These are phyloP conservation scores for Sextonia rubra DNA, from an alignment of 164 flowering plant genomes.

Conservation along the genomic window DNA sequence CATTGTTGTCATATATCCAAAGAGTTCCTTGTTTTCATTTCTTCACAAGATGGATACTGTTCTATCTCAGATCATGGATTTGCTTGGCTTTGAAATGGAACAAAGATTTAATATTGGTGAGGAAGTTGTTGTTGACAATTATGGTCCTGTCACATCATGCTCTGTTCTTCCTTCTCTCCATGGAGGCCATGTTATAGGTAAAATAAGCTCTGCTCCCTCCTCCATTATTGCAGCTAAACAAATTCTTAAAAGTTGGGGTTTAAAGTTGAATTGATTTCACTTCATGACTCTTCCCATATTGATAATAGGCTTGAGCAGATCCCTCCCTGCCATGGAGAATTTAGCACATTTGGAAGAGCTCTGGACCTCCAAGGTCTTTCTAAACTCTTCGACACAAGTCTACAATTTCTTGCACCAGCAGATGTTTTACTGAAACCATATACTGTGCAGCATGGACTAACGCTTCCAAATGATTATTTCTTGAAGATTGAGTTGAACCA, in stretches of 20 bases:
- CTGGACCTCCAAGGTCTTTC: conserved; percentile 12
- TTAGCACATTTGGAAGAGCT: conserved; percentile 6
- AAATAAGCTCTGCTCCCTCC: background rate
- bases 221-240: background rate
- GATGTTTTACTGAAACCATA: background rate
- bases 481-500: background rate
- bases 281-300: background rate
- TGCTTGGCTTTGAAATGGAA: background rate
- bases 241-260: background rate
- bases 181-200: conserved; percentile 15
- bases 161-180: conserved; percentile 13
- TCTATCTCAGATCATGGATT: conserved; percentile 8
- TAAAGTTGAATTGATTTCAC: background rate
- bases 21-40: background rate
- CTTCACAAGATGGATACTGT: background rate
- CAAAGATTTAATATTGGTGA: conserved; percentile 4
- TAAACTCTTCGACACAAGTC: background rate
- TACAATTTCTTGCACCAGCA: background rate
- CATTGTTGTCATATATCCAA: background rate
- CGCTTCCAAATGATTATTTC: conserved; percentile 8
- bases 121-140: conserved; percentile 8
- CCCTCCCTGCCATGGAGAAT: conserved; percentile 3
- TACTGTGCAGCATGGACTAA: conserved; percentile 12
- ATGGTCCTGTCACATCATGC: conserved; percentile 3
- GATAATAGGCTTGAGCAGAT: conserved; percentile 8